These are phyloP conservation scores for Pythium aquatile DNA, from an alignment of 352 stramenopile genomes.

Conservation along the genomic window DNA sequence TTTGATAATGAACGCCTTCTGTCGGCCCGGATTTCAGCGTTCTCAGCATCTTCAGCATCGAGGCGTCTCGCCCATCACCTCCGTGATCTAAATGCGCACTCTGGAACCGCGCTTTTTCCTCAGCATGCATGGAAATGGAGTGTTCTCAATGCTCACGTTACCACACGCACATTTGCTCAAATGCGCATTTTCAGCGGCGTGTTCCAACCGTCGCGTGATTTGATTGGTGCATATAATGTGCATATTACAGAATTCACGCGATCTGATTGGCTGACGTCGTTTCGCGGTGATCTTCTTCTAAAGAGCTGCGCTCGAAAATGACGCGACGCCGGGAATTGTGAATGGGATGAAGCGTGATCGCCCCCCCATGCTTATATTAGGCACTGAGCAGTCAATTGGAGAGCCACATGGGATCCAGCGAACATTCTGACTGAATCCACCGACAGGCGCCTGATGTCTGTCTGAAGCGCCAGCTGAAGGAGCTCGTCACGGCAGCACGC, in stretches of 20 bases:
- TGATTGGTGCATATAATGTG: constrained; percentile 25
- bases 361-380: not conserved
- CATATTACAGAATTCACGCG: constrained; percentile 23
- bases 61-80: constrained; percentile 1
- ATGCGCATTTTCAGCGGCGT: constrained; percentile 21
- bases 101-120: constrained; percentile 21
- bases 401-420: not conserved
- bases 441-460: not conserved
- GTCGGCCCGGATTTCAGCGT: not conserved
- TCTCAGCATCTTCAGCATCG: constrained; percentile 9
- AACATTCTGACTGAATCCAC: not conserved
- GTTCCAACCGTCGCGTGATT: constrained; percentile 14
- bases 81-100: constrained; percentile 15
- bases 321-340: not conserved
- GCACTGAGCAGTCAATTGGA: constrained; percentile 1
- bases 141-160: not conserved
- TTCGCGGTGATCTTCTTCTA: constrained; percentile 4
- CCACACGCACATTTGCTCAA: not conserved
- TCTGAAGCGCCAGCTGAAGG: not conserved
- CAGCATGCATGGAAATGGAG: constrained; percentile 16
- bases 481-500: not conserved
- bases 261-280: constrained; percentile 30
- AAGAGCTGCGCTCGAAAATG: constrained; percentile 14
- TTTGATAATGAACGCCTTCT: constrained; percentile 25
- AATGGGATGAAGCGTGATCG: constrained; percentile 11